These are phyloP conservation scores for Aspergillus pseudotamarii DNA, from an alignment of 2,329 filamentous ascomycete species.

Conservation along the genomic window DNA sequence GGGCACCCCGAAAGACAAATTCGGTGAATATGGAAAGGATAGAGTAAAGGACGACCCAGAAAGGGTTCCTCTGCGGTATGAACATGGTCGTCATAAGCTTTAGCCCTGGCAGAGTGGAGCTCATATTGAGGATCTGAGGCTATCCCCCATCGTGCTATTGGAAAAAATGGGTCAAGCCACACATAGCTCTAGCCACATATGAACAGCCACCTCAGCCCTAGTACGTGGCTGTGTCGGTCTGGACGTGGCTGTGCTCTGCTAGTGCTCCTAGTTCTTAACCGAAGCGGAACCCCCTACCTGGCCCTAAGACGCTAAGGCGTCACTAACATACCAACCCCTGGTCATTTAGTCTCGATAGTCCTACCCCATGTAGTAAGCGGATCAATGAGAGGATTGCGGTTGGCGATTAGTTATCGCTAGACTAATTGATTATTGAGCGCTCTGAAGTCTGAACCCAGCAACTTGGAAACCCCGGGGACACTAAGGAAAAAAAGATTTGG, in stretches of 20 bases:
- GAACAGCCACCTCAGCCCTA: slow-evolving; percentile 11
- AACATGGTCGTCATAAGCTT: slow-evolving; percentile 16
- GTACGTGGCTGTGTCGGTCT: slow-evolving; percentile 11
- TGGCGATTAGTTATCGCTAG: not conserved
- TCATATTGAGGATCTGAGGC: slow-evolving; percentile 18
- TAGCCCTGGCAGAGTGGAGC: slow-evolving; percentile 13
- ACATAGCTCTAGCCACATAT: slow-evolving; percentile 21
- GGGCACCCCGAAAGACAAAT: slow-evolving; percentile 18
- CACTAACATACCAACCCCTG: not conserved
- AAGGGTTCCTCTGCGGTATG: slow-evolving; percentile 14
- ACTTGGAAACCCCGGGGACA: slow-evolving; percentile 13
- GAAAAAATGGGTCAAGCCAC: slow-evolving; percentile 23
- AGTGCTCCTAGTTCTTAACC: not conserved
- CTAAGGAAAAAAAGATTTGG: slow-evolving; percentile 19
- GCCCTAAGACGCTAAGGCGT: not conserved
- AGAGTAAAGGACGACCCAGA: slow-evolving; percentile 10
- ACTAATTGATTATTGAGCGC: not conserved
- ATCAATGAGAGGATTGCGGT: not conserved
- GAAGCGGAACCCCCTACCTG: not conserved
- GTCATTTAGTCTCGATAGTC: not conserved
- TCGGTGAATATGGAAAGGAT: slow-evolving; percentile 12
- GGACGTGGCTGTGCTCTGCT: slow-evolving; percentile 19
- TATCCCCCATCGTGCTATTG: slow-evolving; percentile 9
- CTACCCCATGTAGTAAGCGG: not conserved
- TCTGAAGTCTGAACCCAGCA: slow-evolving; percentile 8